Evolutionary conservation across 129 eudicot genomes (phyloP).

Genomic region (Pseudognaphalium luteoalbum): DNA sequence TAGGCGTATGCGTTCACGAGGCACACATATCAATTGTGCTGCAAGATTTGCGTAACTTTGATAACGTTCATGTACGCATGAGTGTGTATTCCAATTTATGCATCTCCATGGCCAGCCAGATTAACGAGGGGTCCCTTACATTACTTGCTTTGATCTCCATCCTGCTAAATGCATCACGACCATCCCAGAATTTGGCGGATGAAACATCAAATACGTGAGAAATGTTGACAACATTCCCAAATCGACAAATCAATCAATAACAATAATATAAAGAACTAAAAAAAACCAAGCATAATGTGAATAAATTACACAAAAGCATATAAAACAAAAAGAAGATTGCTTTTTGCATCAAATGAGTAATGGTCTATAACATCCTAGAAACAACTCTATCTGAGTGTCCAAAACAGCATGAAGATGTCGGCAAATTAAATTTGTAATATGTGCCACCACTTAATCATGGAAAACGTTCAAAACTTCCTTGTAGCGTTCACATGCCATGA

Average conservation of each 20-base stretch:
- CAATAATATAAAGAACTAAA: not conserved
- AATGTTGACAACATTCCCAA: not conserved
- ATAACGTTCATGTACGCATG: no score
- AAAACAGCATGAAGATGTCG: slow-evolving; percentile 29
- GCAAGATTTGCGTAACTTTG: no score
- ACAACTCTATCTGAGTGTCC: slow-evolving; percentile 5
- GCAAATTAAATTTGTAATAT: slow-evolving; percentile 33
- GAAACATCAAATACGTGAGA: not conserved
- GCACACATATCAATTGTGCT: no score
- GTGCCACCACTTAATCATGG: slow-evolving; percentile 27
- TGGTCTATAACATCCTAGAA: slow-evolving; percentile 21
- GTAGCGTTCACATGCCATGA: slow-evolving; percentile 34
- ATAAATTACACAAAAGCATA: not conserved
- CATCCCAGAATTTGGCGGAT: not conserved
- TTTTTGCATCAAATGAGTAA: slow-evolving; percentile 12
- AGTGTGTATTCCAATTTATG: no score
- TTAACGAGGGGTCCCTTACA: no score
- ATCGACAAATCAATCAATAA: not conserved
- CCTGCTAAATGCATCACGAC: no score
- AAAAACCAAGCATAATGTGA: not conserved
- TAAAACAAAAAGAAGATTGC: slow-evolving; percentile 20
- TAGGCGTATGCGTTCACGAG: no score
- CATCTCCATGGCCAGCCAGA: no score
- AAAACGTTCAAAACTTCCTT: slow-evolving; percentile 47
- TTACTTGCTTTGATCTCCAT: no score